Base-by-base conservation (phyloP, 2,329 filamentous ascomycete genomes). In the Cladobotryum protrusum region DNA sequence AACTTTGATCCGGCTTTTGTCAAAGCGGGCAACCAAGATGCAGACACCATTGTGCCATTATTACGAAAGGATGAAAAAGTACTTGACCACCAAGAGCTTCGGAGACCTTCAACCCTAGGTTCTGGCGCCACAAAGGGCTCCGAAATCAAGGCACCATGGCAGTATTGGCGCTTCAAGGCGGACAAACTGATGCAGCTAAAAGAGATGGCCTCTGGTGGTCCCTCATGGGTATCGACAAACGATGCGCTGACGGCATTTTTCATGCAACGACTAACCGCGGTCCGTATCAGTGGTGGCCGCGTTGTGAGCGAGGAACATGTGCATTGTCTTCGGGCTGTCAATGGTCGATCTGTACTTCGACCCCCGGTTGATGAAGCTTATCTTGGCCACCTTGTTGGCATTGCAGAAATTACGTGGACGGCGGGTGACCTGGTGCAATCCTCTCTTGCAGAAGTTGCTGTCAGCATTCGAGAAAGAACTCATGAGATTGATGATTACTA, bases 241-340 rank as follows among this genome's bases (percentile, higher is more conserved):
- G 45, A 48, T 19, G 37, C 45, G 17, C 19, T 49, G 8, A 49
- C 47, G 11, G 47, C 47, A 9, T 49, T 49, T 40, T 40, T 49
- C 4, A 32, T 44, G 20, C 47, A 49, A 17, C 40, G 39, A 15
- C 20, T 49, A 6, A 49, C 47, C 29, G 40, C 47, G 15, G 40
- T 44, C 4, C 47, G 47, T 15, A 12, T 49, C 11, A 17, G 20
- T 32, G 29, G 43, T 34, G 40, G 40, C 2, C 35, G 17, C 35
- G 14, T 37, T 2, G 17, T 6, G 7, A 17, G 17, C 5, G 35
- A 12, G 8, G 35, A 37, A 12, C 14, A n/a, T 14, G 35, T 37
- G 14, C 12, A 14, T 37, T 37, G 35, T 9, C 2, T 5, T 6
- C 35, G 35, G 14, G 35, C 35, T 17, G 35, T 37, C 13, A 37